Percentiles rank a stretch among this genome's conserved stretches.
Evolutionary conservation across 1,139 yeast genomes (phyloP).

Genomic region (Candida tetrigidarum): DNA sequence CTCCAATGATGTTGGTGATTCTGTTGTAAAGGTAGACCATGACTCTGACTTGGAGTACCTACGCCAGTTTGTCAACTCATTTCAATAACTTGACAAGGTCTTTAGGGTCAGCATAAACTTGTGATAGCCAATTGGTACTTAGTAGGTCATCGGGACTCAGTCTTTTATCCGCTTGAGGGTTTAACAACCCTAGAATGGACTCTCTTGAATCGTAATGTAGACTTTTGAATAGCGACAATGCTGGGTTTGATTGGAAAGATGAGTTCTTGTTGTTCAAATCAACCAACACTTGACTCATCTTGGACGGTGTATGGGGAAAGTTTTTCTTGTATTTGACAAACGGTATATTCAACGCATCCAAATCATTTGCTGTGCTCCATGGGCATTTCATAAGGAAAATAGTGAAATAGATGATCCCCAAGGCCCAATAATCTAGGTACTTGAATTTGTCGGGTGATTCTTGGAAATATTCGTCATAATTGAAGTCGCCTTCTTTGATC

Average conservation of each 20-base stretch:
- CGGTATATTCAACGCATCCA: slow-evolving; percentile 25
- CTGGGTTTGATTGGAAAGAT: slow-evolving; percentile 30
- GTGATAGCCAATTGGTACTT: slow-evolving; percentile 43
- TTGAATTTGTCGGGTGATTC: slow-evolving; percentile 14
- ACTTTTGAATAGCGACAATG: slow-evolving; percentile 36
- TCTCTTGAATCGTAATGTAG: slow-evolving; percentile 45
- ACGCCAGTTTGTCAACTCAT: slow-evolving; percentile 1
- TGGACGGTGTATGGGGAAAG: slow-evolving; percentile 26
- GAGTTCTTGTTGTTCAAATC: slow-evolving; percentile 28
- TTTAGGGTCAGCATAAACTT: slow-evolving; percentile 47
- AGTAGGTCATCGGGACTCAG: slow-evolving; percentile 30
- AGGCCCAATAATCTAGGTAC: slow-evolving; percentile 52
- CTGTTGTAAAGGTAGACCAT: too few relatives aligned
- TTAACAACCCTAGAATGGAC: slow-evolving; percentile 35
- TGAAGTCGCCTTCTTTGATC: slow-evolving; percentile 12
- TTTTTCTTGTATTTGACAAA: slow-evolving; percentile 26
- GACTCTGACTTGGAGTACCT: slow-evolving; percentile 3
- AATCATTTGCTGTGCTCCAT: slow-evolving; percentile 44
- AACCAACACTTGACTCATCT: slow-evolving; percentile 22
- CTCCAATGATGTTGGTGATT: not conserved
- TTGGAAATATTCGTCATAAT: slow-evolving; percentile 10
- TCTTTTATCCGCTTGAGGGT: slow-evolving; percentile 34
- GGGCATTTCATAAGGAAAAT: slow-evolving; percentile 49
- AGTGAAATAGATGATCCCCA: slow-evolving; percentile 54
- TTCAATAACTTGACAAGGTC: slow-evolving; percentile 31